A percentile compares a stretch with the other conserved stretches of the same genome.
Conservation (phyloP, 2,329 filamentous ascomycete species). For the Triangularia setosa region DNA sequence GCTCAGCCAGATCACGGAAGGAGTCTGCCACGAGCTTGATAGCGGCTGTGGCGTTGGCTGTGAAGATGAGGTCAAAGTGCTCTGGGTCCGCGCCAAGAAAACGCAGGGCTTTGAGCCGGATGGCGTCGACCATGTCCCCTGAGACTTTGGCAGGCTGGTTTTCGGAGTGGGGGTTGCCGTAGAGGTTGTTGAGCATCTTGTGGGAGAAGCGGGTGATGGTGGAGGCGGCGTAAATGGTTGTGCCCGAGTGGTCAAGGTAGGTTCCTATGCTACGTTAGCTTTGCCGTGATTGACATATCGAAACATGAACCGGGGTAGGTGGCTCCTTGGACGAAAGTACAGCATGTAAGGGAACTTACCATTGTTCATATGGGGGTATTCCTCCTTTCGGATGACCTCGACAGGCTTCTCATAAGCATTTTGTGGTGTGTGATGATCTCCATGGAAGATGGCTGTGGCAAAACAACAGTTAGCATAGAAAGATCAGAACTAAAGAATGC, state of each 20-base stretch:
- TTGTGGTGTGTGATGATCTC: not conserved
- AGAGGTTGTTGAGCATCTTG: conserved; percentile 54
- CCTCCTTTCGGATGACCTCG: conserved; percentile 35
- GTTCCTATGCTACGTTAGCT: conserved; percentile 32
- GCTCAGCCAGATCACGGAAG: conserved; percentile 51
- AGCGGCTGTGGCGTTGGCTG: conserved; percentile 59
- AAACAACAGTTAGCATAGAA: not conserved
- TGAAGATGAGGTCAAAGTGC: conserved; percentile 59
- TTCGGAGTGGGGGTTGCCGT: conserved; percentile 66
- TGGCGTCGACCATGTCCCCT: conserved; percentile 53
- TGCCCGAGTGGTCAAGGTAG: conserved; percentile 57
- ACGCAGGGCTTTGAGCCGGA: conserved; percentile 49
- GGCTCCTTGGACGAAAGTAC: no score
- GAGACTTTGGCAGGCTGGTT: conserved; percentile 56
- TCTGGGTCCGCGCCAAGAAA: conserved; percentile 57
- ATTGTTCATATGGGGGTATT: conserved; percentile 42
- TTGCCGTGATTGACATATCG: not conserved
- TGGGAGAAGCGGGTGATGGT: conserved; percentile 52
- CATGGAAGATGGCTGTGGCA: not conserved
- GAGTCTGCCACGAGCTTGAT: conserved; percentile 59
- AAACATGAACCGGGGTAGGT: not conserved
- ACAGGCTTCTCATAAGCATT: conserved; percentile 32
- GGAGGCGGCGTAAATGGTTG: conserved; percentile 56
- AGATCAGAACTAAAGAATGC: not conserved
- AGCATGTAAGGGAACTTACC: conserved; percentile 31